Evolutionary conservation across 371 early-diverging fungal genomes (phyloP).

Genomic region (Racocetra persica): DNA sequence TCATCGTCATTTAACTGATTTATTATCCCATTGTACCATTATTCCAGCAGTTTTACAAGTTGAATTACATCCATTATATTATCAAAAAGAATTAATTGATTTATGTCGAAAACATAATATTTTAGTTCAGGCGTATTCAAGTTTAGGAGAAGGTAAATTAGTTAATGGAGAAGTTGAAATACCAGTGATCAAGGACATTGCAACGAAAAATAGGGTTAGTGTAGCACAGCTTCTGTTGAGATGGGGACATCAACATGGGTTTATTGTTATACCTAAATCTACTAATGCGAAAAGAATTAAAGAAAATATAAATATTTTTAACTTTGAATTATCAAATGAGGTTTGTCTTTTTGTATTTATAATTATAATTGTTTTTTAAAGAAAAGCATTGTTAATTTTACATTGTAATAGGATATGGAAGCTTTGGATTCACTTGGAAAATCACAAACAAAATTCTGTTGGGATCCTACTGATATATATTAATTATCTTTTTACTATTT

Average conservation of each 20-base stretch:
- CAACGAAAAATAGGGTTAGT: constrained; percentile 52
- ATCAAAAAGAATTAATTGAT: constrained; percentile 57
- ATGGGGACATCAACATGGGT: constrained; percentile 65
- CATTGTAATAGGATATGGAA: constrained; percentile 60
- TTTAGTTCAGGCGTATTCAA: constrained; percentile 87
- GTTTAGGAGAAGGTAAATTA: constrained; percentile 82
- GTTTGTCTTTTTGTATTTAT: constrained; percentile 40
- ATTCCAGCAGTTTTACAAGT: constrained; percentile 76
- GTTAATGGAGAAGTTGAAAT: constrained; percentile 39
- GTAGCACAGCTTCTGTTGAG: constrained; percentile 62
- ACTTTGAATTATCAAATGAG: constrained; percentile 51
- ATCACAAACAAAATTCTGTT: constrained; percentile 64
- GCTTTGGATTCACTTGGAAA: constrained; percentile 58
- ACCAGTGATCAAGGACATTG: constrained; percentile 44
- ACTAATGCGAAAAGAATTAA: constrained; percentile 57
- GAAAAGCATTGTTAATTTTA: neutral
- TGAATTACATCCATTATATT: constrained; percentile 75
- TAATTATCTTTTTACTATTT: constrained; percentile 5
- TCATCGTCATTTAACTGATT: constrained; percentile 62
- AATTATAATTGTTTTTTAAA: constrained; percentile 1
- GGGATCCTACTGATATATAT: constrained; percentile 63
- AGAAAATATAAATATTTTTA: constrained; percentile 56
- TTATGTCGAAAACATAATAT: constrained; percentile 65
- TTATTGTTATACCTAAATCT: constrained; percentile 74
- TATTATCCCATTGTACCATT: constrained; percentile 56